Percentiles rank a stretch among this genome's conserved stretches.
Evolutionary conservation across 2,329 filamentous ascomycete species (phyloP).

Genomic region (Domatiomyces catenatus): DNA sequence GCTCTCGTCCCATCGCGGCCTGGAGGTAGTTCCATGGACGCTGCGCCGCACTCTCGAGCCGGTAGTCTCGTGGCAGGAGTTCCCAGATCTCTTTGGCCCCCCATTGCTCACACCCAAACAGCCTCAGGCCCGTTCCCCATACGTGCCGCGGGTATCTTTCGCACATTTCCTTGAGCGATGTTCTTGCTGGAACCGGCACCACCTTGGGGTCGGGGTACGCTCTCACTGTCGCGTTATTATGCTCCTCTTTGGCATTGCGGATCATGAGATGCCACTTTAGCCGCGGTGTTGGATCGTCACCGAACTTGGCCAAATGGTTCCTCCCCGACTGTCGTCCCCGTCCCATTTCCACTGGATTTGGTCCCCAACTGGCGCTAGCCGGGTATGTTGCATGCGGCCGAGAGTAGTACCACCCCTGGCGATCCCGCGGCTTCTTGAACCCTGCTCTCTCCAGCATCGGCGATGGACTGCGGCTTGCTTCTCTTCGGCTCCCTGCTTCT

Average conservation of each 20-base stretch:
- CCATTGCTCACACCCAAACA: slow-evolving; percentile 13
- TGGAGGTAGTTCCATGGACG: slow-evolving; percentile 16
- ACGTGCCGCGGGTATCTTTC: slow-evolving; percentile 11
- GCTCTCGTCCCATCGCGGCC: slow-evolving; percentile 9
- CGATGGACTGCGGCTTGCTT: not conserved
- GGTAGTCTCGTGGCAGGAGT: slow-evolving; percentile 5
- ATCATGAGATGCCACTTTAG: slow-evolving; percentile 3
- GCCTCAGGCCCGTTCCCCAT: slow-evolving; percentile 12
- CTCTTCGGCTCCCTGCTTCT: not conserved
- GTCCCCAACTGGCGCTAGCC: not conserved
- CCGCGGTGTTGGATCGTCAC: slow-evolving; percentile 2
- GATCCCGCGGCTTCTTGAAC: not conserved
- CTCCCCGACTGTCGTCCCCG: slow-evolving; percentile 1
- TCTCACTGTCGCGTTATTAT: not conserved
- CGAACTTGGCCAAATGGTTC: slow-evolving; percentile 5
- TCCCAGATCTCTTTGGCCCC: slow-evolving; percentile 8
- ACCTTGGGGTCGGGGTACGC: not conserved
- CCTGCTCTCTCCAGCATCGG: not conserved
- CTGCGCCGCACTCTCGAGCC: not conserved
- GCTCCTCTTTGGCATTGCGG: not conserved
- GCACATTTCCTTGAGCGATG: slow-evolving; percentile 9
- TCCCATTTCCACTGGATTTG: not conserved
- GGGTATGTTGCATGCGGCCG: not conserved
- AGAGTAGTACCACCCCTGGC: not conserved
- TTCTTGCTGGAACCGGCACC: slow-evolving; percentile 6